Percentiles rank a stretch among this genome's conserved stretches.
Evolutionary conservation across 2,329 filamentous ascomycete genomes (phyloP).

Genomic region (Penicillium sp.): DNA sequence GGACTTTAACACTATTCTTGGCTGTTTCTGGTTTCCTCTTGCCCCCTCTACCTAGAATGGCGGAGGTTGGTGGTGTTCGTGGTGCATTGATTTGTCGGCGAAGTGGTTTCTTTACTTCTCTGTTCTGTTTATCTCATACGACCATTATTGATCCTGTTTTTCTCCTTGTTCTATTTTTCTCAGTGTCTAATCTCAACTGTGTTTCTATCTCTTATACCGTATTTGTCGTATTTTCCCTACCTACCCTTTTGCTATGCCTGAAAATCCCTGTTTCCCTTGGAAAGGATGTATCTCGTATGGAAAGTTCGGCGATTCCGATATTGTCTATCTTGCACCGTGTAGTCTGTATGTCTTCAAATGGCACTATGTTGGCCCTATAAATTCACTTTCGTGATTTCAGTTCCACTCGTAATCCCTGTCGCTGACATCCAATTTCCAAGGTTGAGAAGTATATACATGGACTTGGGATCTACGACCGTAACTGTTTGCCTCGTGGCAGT

Average conservation of each 20-base stretch:
- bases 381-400: no score
- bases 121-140: constrained; percentile 26
- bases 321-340: not conserved
- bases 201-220: not conserved
- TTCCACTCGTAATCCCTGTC: no score
- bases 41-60: constrained; percentile 38
- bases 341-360: not conserved
- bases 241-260: not conserved
- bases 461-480: not conserved
- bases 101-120: constrained; percentile 31
- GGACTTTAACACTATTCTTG: constrained; percentile 27
- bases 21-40: constrained; percentile 26
- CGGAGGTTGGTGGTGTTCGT: constrained; percentile 40
- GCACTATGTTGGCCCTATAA: not conserved
- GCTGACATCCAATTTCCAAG: not conserved
- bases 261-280: not conserved
- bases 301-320: not conserved
- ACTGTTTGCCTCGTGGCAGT: not conserved
- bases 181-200: constrained; percentile 25
- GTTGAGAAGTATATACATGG: not conserved
- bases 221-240: not conserved
- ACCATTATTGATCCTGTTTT: constrained; percentile 27
- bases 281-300: not conserved
- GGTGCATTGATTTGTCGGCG: constrained; percentile 39
- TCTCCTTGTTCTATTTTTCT: constrained; percentile 19